Conservation (phyloP, 2,329 filamentous ascomycete species). For the Exutisphaerella laricina region DNA sequence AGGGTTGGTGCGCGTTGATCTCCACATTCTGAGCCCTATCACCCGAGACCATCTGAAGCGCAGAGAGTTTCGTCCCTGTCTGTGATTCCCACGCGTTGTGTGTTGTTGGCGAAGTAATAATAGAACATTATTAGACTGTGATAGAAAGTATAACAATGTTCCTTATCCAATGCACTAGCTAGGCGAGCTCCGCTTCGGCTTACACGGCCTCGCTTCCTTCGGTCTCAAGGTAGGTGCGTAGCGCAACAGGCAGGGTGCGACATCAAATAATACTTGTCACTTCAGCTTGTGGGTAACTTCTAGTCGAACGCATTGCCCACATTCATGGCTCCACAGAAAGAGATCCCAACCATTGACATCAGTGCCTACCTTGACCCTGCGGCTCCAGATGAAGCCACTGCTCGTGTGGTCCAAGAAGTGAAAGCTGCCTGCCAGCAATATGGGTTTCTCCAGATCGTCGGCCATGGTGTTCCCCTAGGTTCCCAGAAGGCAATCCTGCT, state of each 20-base stretch:
- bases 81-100: too few relatives aligned
- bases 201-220: slow-evolving; percentile 1
- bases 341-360: slow-evolving; percentile 40
- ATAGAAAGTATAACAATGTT: too few relatives aligned
- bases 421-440: slow-evolving; percentile 36
- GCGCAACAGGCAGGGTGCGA: too few relatives aligned
- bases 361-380: slow-evolving; percentile 33
- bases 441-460: slow-evolving; percentile 42
- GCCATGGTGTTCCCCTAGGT: slow-evolving; percentile 36
- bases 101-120: too few relatives aligned
- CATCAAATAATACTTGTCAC: too few relatives aligned
- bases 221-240: background rate
- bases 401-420: slow-evolving; percentile 39
- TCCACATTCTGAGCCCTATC: too few relatives aligned
- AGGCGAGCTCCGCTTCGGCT: background rate
- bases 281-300: too few relatives aligned
- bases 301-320: too few relatives aligned
- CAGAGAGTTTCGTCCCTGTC: too few relatives aligned
- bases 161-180: background rate
- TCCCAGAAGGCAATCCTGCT: slow-evolving; percentile 17
- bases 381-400: slow-evolving; percentile 31
- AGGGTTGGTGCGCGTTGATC: too few relatives aligned
- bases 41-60: too few relatives aligned
- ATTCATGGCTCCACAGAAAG: slow-evolving; percentile 3
- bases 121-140: too few relatives aligned